phyloP scores from a whole-genome alignment of 208 protist species.

The Vickermania spadyakhi region DNA sequence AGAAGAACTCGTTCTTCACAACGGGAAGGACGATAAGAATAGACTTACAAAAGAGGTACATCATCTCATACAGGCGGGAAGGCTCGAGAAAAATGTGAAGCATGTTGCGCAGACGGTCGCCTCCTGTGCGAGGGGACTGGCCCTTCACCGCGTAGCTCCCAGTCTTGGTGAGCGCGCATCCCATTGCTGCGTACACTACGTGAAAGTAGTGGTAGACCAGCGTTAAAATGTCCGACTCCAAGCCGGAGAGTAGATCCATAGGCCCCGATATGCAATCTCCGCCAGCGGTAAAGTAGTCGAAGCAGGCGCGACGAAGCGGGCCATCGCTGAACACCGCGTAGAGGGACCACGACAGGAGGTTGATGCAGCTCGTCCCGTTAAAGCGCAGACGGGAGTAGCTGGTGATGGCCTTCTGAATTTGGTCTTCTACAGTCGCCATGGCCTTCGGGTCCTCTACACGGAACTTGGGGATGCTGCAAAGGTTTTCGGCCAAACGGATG shows the following conservation, averaged over 20 bases:
- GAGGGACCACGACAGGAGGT: constrained; percentile 88
- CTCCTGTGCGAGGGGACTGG: constrained; percentile 6
- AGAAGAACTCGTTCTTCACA: constrained; percentile 73
- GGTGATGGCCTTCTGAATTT: constrained; percentile 46
- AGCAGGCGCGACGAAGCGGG: constrained; percentile 71
- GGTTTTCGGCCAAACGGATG: constrained; percentile 39
- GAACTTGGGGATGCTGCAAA: constrained; percentile 42
- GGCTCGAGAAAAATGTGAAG: constrained; percentile 46
- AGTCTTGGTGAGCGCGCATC: constrained; percentile 33
- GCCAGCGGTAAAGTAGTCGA: constrained; percentile 87
- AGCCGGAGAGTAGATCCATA: constrained; percentile 76
- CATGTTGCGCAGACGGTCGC: constrained; percentile 36
- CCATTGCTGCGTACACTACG: constrained; percentile 60
- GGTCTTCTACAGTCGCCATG: constrained; percentile 48
- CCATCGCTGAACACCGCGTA: constrained; percentile 77
- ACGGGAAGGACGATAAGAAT: constrained; percentile 44
- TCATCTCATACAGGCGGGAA: constrained; percentile 34
- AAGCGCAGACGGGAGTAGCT: constrained; percentile 45
- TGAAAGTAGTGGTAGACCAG: constrained; percentile 84
- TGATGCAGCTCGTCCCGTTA: constrained; percentile 80
- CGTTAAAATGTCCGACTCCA: constrained; percentile 44
- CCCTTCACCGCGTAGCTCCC: constrained; percentile 15
- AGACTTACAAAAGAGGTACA: constrained; percentile 48
- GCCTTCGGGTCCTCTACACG: constrained; percentile 21
- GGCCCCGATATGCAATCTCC: constrained; percentile 80